These are phyloP conservation scores for Diaporthe vaccinii DNA, from an alignment of 2,329 filamentous ascomycete species.

Conservation along the genomic window DNA sequence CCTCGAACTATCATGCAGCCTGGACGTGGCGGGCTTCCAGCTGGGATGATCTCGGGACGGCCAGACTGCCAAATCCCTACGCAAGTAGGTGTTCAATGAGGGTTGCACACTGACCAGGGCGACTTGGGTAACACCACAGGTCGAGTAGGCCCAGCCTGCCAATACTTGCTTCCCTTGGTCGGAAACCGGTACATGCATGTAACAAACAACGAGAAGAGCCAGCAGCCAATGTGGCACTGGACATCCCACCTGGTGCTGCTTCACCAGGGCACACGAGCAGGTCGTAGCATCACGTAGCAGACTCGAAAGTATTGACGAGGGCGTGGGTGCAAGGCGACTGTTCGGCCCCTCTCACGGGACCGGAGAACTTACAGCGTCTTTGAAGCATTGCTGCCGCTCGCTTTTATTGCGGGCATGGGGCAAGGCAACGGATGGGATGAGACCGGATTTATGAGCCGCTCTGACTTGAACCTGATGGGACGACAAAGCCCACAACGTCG, in stretches of 20 bases:
- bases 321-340: not conserved
- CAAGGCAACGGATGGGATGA: constrained; percentile 5
- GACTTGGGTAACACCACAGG: constrained; percentile 23
- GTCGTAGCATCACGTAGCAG: not conserved
- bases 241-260: not conserved
- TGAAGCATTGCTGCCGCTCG: not conserved
- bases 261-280: not conserved
- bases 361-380: not conserved
- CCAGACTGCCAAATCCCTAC: not conserved
- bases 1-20: not conserved
- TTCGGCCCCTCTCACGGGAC: not conserved
- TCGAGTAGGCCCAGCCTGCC: constrained; percentile 16
- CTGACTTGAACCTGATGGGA: not conserved
- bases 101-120: constrained; percentile 26
- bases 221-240: constrained; percentile 2
- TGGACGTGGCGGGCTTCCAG: not conserved
- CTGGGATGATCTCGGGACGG: not conserved
- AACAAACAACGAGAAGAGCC: constrained; percentile 9
- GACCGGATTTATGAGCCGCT: not conserved
- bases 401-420: not conserved
- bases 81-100: constrained; percentile 22
- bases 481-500: not conserved
- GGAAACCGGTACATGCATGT: constrained; percentile 20
- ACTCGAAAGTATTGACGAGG: not conserved
- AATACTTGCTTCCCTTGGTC: constrained; percentile 11